A percentile compares a stretch with the other conserved stretches of the same genome.
Evolutionary conservation across 2,329 filamentous ascomycete species (phyloP).

Genomic region (Ophiocordyceps unilateralis): DNA sequence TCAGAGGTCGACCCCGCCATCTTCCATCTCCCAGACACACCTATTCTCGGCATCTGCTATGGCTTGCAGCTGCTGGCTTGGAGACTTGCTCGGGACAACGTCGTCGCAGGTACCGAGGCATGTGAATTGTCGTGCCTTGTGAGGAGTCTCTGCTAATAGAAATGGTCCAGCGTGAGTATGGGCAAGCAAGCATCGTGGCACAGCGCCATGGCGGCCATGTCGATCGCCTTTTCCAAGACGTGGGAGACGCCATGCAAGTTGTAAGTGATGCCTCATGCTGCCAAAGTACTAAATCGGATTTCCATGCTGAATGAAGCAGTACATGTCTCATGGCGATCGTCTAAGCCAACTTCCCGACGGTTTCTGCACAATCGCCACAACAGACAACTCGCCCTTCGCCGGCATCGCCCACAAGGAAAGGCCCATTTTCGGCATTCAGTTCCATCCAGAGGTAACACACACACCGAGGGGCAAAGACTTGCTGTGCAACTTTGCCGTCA

Average conservation of each 20-base stretch:
- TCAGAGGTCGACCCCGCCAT: slow-evolving; percentile 53
- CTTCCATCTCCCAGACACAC: slow-evolving; percentile 9
- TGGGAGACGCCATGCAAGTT: slow-evolving; percentile 33
- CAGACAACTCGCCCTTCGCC: slow-evolving; percentile 60
- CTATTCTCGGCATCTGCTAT: slow-evolving; percentile 12
- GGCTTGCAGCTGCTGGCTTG: slow-evolving; percentile 43
- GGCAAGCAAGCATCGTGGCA: slow-evolving; percentile 10
- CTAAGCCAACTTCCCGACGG: slow-evolving; percentile 53
- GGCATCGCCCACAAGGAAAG: slow-evolving; percentile 56
- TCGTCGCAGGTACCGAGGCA: slow-evolving; percentile 5
- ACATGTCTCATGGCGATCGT: slow-evolving; percentile 87
- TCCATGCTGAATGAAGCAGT: slow-evolving; percentile 20
- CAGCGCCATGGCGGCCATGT: slow-evolving; percentile 30
- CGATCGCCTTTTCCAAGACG: slow-evolving; percentile 60
- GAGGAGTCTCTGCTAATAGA: neutral
- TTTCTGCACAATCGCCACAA: slow-evolving; percentile 60
- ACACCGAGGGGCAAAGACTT: slow-evolving; percentile 46
- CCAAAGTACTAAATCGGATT: neutral
- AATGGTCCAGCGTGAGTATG: slow-evolving; percentile 4
- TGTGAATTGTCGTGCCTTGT: neutral
- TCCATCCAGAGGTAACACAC: slow-evolving; percentile 62
- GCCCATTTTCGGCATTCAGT: slow-evolving; percentile 58
- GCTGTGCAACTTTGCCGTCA: slow-evolving; percentile 67
- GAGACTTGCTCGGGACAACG: slow-evolving; percentile 18
- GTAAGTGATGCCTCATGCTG: neutral